Evolutionary conservation across 163 green algal genomes (phyloP), one percentile per base, ranked within the genome.

Genomic region (Scenedesmus sp.): DNA sequence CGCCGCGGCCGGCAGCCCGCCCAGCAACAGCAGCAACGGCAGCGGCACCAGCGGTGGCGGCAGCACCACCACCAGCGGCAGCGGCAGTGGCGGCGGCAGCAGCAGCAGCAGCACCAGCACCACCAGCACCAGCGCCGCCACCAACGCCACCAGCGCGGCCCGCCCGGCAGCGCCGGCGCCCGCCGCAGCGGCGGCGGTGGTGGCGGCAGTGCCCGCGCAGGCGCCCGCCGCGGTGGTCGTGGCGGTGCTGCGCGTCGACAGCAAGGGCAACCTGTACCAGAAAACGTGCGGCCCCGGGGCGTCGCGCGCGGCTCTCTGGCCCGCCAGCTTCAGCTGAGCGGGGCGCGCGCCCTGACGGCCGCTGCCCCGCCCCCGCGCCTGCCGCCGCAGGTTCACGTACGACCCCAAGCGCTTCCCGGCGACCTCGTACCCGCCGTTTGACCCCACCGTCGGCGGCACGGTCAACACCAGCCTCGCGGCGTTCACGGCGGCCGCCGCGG

Each of bases 201-300:
- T 15, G 7, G 10, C 39, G 10, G 39, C 39, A 47, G 39, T n/a
- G n/a, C n/a, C n/a, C n/a, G n/a, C n/a, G n/a, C n/a, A n/a, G n/a
- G n/a, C n/a, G n/a, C n/a, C n/a, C n/a, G n/a, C 39, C 6, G 39
- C 6, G 7, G n/a, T 77, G 18, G 24, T 44, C 11, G n/a, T 77
- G 17, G 53, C 69, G 42, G 20, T 77, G 3, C 22, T 77, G 18
- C 69, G 69, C 4, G 54, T 77, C 10, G 69, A 77, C 53, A 42
- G 57, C 24, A 26, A 42, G 4, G 69, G 69, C 10, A 66, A 77
- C 15, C n/a, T 77, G 34, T 77, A 77, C 15, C n/a, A 47, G 4
- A 67, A 60, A 67, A 77, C 34, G 69, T 77, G 28, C 64, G 69
- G 7, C 7, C 39, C n/a, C n/a, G n/a, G n/a, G n/a, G n/a, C n/a